Conservation (phyloP, 1,139 yeast genomes). For the Suhomyces anneliseae region DNA sequence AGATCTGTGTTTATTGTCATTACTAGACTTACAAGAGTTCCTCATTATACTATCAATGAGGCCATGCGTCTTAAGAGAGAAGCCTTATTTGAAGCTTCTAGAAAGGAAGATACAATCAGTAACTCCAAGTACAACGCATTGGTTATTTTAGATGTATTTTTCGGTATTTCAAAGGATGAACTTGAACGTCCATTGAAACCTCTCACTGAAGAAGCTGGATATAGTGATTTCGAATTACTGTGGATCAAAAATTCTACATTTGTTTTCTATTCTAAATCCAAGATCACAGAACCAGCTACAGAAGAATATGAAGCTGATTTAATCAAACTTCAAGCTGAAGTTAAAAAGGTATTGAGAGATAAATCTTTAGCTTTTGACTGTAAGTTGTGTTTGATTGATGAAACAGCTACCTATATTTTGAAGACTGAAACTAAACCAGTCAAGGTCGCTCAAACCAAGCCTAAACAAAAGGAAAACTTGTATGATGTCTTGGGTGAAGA, state of each 20-base stretch:
- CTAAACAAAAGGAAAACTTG: slow-evolving; percentile 7
- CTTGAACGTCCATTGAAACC: slow-evolving; percentile 35
- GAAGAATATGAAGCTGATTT: slow-evolving; percentile 36
- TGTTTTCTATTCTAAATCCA: slow-evolving; percentile 37
- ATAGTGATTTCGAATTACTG: slow-evolving; percentile 27
- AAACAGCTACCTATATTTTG: slow-evolving; percentile 30
- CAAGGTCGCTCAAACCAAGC: background rate
- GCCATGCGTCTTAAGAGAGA: slow-evolving; percentile 32
- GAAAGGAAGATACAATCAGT: slow-evolving; percentile 19
- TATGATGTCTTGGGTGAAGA: slow-evolving; percentile 11
- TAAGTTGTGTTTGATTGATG: slow-evolving; percentile 43
- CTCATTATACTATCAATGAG: slow-evolving; percentile 29
- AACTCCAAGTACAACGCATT: slow-evolving; percentile 48
- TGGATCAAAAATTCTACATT: slow-evolving; percentile 47
- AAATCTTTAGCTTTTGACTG: slow-evolving; percentile 52
- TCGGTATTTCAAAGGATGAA: slow-evolving; percentile 52
- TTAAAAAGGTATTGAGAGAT: slow-evolving; percentile 33
- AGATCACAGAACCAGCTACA: slow-evolving; percentile 20
- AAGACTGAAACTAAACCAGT: slow-evolving; percentile 26
- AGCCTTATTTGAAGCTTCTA: slow-evolving; percentile 26
- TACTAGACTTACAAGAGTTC: slow-evolving; percentile 34
- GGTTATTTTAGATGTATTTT: slow-evolving; percentile 51
- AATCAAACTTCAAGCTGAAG: slow-evolving; percentile 29
- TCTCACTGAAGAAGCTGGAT: slow-evolving; percentile 20
- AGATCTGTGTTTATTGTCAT: slow-evolving; percentile 65